Base-by-base conservation (phyloP, 2,329 filamentous ascomycete genomes). In the Colletotrichum caudatum region DNA sequence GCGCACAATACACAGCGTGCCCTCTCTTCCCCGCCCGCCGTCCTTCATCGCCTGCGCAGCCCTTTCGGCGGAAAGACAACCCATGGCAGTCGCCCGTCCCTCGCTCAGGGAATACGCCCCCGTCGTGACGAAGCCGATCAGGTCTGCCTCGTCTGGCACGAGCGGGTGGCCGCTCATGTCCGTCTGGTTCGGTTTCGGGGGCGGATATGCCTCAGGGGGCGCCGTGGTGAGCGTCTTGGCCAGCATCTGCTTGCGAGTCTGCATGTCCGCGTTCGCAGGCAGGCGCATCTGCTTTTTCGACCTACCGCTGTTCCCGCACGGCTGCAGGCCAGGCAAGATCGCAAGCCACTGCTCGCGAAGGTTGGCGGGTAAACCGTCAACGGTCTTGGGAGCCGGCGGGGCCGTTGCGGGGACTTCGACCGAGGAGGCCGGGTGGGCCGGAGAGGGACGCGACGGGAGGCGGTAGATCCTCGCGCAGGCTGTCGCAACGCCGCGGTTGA, bases 51-150 rank as follows among this genome's bases (percentile, higher is more conserved):
- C 79, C 66, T 85, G 81, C 4, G 88, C 70, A 1, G 93, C 86
- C 79, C 86, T 91, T 6, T 84, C 84, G 0, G 91, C 83, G 18
- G 89, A 84, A 35, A 98, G 78, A 61, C 88, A 91, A 0, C 93
- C 96, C 71, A 98, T 86, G 0, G 91, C 95, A 20, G 90, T 90
- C 0, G 92, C 93, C 74, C 87, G 88, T 0, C 95, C 96, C 74
- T 92, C 89, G 2, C 89, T 88, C 2, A 98, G 87, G 76, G 92
- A 94, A 79, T 92, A 97, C 62, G 93, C 92, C 0, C 95, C 96
- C 1, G 92, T 92, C 2, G 94, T 98, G 33, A 98, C 91, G 79
- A 97, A 99, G 0, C 96, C 96, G 62, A 98, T 89, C 16, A 98
- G 85, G 78, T 98, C 93, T 29, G 88, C 85, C 73, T 90, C 90